Percentiles rank a stretch among this genome's conserved stretches.
Evolutionary conservation across 352 stramenopile species (phyloP).

Genomic region (Aphanomyces cochlioides): DNA sequence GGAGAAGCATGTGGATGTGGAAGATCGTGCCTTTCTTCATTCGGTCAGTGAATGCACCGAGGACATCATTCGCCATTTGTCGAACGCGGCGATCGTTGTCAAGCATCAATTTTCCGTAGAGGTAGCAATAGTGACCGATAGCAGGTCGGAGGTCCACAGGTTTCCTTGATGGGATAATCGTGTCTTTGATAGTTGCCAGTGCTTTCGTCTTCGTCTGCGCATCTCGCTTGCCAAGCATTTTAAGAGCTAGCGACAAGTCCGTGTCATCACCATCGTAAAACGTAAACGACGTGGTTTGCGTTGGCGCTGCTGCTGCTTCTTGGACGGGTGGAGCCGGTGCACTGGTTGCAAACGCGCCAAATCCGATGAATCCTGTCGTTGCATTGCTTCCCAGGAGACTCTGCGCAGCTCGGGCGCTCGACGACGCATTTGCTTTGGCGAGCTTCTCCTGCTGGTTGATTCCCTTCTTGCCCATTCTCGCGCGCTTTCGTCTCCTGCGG

Average conservation of each 20-base stretch:
- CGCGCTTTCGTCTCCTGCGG: too few relatives aligned
- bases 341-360: conserved; percentile 35
- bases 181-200: conserved; percentile 51
- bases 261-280: conserved; percentile 80
- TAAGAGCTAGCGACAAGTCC: conserved; percentile 70
- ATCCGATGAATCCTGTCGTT: conserved; percentile 60
- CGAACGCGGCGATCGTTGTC: conserved; percentile 82
- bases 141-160: conserved; percentile 58
- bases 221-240: conserved; percentile 83
- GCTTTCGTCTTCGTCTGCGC: conserved; percentile 79
- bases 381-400: conserved; percentile 21
- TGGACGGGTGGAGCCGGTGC: conserved; percentile 29
- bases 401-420: conserved; percentile 53
- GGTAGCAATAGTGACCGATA: conserved; percentile 70
- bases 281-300: conserved; percentile 35
- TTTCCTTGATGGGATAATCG: conserved; percentile 60
- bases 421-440: conserved; percentile 76
- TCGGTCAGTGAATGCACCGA: conserved; percentile 53
- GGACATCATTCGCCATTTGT: conserved; percentile 68
- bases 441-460: conserved; percentile 87
- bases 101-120: conserved; percentile 75
- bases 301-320: conserved; percentile 28
- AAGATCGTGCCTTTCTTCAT: conserved; percentile 57
- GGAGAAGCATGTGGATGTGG: conserved; percentile 55
- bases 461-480: conserved; percentile 21